Evolutionary conservation across 2,329 filamentous ascomycete genomes (phyloP).

Genomic region (Fusarium staphyleae): DNA sequence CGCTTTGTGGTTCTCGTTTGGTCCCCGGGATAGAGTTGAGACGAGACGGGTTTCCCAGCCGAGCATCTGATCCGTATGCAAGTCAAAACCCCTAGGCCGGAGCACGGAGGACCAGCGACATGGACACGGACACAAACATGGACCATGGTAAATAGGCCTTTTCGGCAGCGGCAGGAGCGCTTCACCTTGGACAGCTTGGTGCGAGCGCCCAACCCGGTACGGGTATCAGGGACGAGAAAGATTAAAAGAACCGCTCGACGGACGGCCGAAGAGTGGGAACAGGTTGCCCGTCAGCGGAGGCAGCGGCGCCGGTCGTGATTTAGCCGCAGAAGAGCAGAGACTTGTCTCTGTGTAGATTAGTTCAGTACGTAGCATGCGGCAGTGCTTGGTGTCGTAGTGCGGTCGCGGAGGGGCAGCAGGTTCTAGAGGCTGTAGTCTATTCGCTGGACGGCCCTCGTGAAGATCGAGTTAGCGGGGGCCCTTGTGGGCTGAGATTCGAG

Average conservation of each 20-base stretch:
- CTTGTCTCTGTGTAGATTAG: slow-evolving; percentile 1
- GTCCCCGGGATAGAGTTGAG: slow-evolving; percentile 22
- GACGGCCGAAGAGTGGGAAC: slow-evolving; percentile 34
- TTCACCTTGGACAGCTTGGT: slow-evolving; percentile 24
- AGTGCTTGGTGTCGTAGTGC: slow-evolving; percentile 9
- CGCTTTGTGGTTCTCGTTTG: slow-evolving; percentile 1
- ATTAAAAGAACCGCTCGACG: slow-evolving; percentile 19
- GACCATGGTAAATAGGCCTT: slow-evolving; percentile 15
- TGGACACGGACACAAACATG: slow-evolving; percentile 14
- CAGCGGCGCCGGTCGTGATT: slow-evolving; percentile 32
- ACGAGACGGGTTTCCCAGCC: slow-evolving; percentile 27
- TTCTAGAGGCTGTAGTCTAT: slow-evolving; percentile 18
- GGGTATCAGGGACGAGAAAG: background rate
- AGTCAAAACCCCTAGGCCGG: slow-evolving; percentile 17
- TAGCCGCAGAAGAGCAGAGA: slow-evolving; percentile 1
- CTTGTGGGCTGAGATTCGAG: slow-evolving; percentile 43
- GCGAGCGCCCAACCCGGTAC: slow-evolving; percentile 3
- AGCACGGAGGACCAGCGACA: slow-evolving; percentile 26
- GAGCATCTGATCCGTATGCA: slow-evolving; percentile 23
- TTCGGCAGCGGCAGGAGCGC: slow-evolving; percentile 36
- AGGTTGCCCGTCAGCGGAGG: slow-evolving; percentile 29
- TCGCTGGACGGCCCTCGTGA: slow-evolving; percentile 33
- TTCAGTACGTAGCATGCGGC: slow-evolving; percentile 1
- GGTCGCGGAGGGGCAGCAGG: slow-evolving; percentile 14
- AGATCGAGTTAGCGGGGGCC: slow-evolving; percentile 34